phyloP scores from a whole-genome alignment of 208 protist species.

The Porcisia hertigi region DNA sequence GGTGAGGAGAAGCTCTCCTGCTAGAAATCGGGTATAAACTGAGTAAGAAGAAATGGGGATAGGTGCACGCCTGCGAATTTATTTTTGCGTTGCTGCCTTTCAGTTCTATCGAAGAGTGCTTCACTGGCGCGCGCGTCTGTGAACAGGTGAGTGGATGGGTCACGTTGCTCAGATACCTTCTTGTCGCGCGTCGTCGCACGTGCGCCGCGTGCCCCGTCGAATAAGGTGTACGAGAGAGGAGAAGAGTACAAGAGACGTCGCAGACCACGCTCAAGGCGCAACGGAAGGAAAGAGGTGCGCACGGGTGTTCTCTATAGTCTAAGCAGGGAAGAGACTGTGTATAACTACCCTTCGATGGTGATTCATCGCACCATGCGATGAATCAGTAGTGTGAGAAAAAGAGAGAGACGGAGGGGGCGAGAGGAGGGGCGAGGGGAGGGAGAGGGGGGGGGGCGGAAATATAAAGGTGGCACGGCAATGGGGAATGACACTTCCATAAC shows the following conservation, averaged over 20 bases:
- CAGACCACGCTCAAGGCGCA: background rate
- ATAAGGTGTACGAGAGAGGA: background rate
- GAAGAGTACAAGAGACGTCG: background rate
- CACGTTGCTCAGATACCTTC: background rate
- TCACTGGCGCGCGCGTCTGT: background rate
- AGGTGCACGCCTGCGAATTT: background rate
- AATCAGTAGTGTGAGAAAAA: background rate
- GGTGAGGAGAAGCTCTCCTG: background rate
- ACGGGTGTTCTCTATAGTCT: background rate
- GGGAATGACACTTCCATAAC: background rate
- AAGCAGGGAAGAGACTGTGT: background rate
- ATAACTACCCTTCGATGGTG: background rate
- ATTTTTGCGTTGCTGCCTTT: background rate
- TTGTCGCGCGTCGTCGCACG: background rate
- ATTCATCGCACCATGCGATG: background rate
- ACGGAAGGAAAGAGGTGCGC: background rate
- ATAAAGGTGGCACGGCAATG: background rate
- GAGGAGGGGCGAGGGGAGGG: background rate
- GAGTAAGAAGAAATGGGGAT: background rate
- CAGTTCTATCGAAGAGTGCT: background rate
- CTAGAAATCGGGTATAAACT: background rate
- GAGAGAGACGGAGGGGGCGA: background rate
- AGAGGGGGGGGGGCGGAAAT: background rate
- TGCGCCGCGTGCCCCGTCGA: background rate
- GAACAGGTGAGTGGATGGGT: too few species aligned